These are phyloP conservation scores for Aplosporella prunicola DNA, from an alignment of 2,329 filamentous ascomycete genomes.

Conservation along the genomic window DNA sequence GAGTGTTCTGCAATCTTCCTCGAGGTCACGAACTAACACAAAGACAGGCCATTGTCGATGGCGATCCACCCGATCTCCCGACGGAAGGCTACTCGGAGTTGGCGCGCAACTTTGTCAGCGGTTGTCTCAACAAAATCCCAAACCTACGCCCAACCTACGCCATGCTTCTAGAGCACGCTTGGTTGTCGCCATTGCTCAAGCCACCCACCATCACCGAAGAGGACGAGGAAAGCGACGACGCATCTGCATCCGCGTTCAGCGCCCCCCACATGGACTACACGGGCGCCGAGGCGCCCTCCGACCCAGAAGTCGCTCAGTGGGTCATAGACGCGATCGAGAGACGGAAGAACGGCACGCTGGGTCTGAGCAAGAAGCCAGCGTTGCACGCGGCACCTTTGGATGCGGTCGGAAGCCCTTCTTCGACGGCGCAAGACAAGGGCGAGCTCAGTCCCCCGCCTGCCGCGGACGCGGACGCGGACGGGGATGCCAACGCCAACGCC, in stretches of 20 bases:
- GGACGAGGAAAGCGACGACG: constrained; percentile 44
- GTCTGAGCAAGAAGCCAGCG: constrained; percentile 58
- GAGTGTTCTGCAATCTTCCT: constrained; percentile 37
- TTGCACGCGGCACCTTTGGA: constrained; percentile 7
- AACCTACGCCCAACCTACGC: constrained; percentile 89
- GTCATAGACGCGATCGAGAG: constrained; percentile 62
- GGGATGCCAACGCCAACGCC: no score
- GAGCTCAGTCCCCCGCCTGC: no score
- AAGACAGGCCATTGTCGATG: constrained; percentile 85
- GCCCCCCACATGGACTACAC: constrained; percentile 26
- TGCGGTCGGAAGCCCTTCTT: constrained; percentile 5
- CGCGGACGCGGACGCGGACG: no score
- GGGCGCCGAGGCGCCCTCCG: constrained; percentile 31
- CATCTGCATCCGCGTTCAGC: constrained; percentile 18
- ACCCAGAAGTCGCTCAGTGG: constrained; percentile 81
- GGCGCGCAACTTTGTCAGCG: constrained; percentile 77
- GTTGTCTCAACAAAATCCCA: constrained; percentile 87
- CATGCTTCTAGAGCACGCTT: constrained; percentile 80
- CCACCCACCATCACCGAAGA: constrained; percentile 66
- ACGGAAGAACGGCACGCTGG: constrained; percentile 50
- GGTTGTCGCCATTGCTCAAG: constrained; percentile 68
- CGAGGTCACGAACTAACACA: constrained; percentile 13
- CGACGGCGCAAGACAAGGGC: no score
- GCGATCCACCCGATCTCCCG: constrained; percentile 85
- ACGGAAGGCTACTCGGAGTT: constrained; percentile 65